A percentile compares a stretch with the other conserved stretches of the same genome.
Conservation (phyloP, 2,329 filamentous ascomycete genomes). For the Pseudocercospora ulei region DNA sequence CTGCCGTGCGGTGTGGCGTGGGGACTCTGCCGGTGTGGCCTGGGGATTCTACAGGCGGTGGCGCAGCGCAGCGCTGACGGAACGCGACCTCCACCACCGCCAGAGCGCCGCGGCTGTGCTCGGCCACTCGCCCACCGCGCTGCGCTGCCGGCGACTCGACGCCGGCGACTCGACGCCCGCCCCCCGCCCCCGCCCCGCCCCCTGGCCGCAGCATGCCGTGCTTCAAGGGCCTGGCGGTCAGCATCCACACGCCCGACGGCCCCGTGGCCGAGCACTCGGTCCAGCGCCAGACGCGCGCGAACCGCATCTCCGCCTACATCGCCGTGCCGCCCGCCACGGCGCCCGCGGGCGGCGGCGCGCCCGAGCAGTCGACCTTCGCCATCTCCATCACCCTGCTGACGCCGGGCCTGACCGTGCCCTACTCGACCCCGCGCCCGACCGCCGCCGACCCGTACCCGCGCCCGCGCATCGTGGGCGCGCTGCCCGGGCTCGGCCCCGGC, state of each 20-base stretch:
- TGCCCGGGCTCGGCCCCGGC: conserved; percentile 56
- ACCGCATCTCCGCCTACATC: conserved; percentile 93
- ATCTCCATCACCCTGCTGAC: conserved; percentile 96
- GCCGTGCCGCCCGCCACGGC: conserved; percentile 83
- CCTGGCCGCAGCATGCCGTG: conserved; percentile 60
- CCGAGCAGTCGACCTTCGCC: conserved; percentile 90
- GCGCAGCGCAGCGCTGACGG: no score
- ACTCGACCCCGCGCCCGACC: conserved; percentile 76
- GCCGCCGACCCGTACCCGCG: conserved; percentile 67
- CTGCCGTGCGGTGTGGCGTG: no score
- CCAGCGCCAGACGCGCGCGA: conserved; percentile 82
- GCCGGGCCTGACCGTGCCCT: conserved; percentile 77
- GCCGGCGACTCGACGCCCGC: no score
- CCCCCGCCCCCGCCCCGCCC: background rate
- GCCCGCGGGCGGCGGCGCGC: conserved; percentile 57
- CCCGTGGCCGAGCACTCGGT: conserved; percentile 89
- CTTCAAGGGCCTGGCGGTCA: conserved; percentile 98
- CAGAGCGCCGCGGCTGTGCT: no score
- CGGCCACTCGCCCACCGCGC: no score
- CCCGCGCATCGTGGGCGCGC: conserved; percentile 67
- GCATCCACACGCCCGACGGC: conserved; percentile 72
- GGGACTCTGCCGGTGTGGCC: no score
- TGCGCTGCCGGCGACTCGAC: no score
- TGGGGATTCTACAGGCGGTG: no score
- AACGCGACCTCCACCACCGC: no score